Evolutionary conservation across 2,329 filamentous ascomycete genomes (phyloP).

Genomic region (Cercospora beticola): DNA sequence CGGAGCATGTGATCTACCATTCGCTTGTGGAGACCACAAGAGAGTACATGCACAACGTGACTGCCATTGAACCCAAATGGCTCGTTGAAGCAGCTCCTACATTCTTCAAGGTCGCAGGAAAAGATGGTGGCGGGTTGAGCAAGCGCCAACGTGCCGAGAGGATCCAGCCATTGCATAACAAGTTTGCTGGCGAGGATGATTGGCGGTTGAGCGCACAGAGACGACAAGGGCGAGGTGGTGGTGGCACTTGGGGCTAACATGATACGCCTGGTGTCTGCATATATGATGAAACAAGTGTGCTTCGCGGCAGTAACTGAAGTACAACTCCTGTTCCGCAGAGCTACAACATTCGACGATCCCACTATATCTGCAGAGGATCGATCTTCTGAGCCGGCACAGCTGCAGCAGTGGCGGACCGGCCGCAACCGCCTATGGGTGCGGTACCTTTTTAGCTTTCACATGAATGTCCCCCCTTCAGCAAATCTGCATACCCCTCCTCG

Average conservation of each 20-base stretch:
- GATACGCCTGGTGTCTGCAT: neutral
- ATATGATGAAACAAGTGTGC: neutral
- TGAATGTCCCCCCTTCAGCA: neutral
- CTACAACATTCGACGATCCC: neutral
- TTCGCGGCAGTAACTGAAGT: neutral
- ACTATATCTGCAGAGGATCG: neutral
- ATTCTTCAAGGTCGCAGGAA: slow-evolving; percentile 95
- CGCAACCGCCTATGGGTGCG: neutral
- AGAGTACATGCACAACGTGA: slow-evolving; percentile 97
- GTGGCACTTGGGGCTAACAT: slow-evolving; percentile 83
- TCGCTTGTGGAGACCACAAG: slow-evolving; percentile 88
- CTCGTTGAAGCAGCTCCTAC: slow-evolving; percentile 96
- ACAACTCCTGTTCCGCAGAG: neutral
- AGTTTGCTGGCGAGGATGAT: slow-evolving; percentile 88
- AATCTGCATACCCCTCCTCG: neutral
- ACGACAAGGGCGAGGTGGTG: slow-evolving; percentile 78
- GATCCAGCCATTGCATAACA: slow-evolving; percentile 92
- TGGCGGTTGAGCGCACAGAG: slow-evolving; percentile 90
- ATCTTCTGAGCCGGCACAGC: neutral
- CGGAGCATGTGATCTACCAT: slow-evolving; percentile 95
- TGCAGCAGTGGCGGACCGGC: neutral
- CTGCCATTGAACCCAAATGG: slow-evolving; percentile 88
- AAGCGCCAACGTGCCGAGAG: slow-evolving; percentile 92
- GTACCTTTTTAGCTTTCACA: neutral
- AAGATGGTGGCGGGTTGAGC: slow-evolving; percentile 66